Conservation (phyloP, 2,329 filamentous ascomycete species). For the Penicillium sp. region DNA sequence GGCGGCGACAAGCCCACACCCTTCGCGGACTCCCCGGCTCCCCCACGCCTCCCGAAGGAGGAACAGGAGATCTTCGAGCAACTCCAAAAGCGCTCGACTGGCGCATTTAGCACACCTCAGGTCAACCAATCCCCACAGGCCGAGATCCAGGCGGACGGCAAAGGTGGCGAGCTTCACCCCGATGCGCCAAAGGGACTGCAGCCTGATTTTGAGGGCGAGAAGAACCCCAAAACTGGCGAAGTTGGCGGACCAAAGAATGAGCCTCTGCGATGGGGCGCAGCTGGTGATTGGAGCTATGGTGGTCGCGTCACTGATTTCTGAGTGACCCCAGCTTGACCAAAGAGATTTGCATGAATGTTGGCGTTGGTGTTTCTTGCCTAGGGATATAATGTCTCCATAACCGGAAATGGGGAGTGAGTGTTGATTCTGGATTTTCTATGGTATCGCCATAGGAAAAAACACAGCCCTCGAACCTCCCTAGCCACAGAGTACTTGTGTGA, state of each 20-base stretch:
- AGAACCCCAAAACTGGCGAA: slow-evolving; percentile 91
- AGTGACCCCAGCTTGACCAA: slow-evolving; percentile 12
- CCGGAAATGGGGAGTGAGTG: background rate
- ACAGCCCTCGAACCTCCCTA: no score
- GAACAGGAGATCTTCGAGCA: slow-evolving; percentile 89
- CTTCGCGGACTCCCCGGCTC: slow-evolving; percentile 58
- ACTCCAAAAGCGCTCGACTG: slow-evolving; percentile 74
- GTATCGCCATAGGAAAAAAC: no score
- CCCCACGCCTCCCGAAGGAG: slow-evolving; percentile 80
- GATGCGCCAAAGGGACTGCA: slow-evolving; percentile 72
- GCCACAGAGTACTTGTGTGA: no score
- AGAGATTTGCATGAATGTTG: slow-evolving; percentile 17
- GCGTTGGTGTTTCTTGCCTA: slow-evolving; percentile 18
- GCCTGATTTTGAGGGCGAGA: slow-evolving; percentile 90
- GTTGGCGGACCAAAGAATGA: slow-evolving; percentile 97
- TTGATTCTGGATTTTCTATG: background rate
- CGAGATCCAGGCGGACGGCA: slow-evolving; percentile 52
- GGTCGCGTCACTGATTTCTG: slow-evolving; percentile 90
- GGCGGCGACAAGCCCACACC: slow-evolving; percentile 28
- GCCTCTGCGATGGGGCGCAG: slow-evolving; percentile 78
- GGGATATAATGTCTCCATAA: background rate
- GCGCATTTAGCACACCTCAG: slow-evolving; percentile 67
- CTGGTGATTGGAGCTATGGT: slow-evolving; percentile 87
- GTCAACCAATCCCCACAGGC: slow-evolving; percentile 52
- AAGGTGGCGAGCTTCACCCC: slow-evolving; percentile 65